Conservation (phyloP, 129 eudicot species). For the Escallonia herrerae region DNA sequence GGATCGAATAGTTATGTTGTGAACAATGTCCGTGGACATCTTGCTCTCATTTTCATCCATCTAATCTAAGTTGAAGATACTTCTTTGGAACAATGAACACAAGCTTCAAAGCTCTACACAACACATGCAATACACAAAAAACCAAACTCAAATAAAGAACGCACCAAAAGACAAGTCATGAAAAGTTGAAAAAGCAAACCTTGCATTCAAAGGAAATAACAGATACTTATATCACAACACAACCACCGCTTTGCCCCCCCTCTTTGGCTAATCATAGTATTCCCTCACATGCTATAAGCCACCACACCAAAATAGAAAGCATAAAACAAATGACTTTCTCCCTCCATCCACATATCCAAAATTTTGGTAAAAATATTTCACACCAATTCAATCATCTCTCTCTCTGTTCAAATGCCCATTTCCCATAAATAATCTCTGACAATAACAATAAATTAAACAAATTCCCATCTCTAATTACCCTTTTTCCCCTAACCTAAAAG, state of each 20-base stretch:
- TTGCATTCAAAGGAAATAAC: slow-evolving; percentile 8
- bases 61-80: no score
- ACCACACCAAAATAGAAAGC: background rate
- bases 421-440: background rate
- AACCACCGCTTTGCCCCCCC: background rate
- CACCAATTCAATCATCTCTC: background rate
- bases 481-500: slow-evolving; percentile 1
- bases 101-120: no score
- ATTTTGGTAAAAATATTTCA: background rate
- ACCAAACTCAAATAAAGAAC: no score
- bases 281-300: no score
- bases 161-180: background rate
- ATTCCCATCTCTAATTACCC: background rate
- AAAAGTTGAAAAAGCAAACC: slow-evolving; percentile 6
- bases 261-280: background rate
- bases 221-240: background rate
- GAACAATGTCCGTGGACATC: no score
- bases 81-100: no score
- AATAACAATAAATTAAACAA: background rate
- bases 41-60: no score
- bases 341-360: background rate
- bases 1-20: no score
- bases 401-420: no score
- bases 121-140: no score
- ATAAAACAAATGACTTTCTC: background rate